Evolutionary conservation across 306 rosid genomes (phyloP).

Genomic region (Trichosanthes cucumerina): DNA sequence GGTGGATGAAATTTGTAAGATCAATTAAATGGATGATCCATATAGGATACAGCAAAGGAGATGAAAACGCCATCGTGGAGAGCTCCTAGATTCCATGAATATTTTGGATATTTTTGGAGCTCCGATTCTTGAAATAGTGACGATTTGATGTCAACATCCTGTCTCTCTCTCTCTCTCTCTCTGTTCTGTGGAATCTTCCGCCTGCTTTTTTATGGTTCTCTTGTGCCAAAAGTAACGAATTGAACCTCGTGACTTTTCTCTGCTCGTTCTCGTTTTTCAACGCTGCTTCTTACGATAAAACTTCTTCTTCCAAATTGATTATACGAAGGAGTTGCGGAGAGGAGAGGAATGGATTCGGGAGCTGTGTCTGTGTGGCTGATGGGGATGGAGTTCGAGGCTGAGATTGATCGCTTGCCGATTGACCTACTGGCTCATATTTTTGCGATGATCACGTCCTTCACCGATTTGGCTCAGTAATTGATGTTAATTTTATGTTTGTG

Average conservation of each 20-base stretch:
- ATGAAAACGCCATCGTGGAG: background rate
- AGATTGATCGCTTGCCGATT: slow-evolving; percentile 71
- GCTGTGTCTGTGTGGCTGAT: background rate
- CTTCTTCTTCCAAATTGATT: background rate
- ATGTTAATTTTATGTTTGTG: background rate
- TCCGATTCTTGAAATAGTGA: background rate
- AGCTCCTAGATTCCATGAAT: background rate
- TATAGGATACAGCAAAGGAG: too few species aligned
- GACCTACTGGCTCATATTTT: slow-evolving; percentile 75
- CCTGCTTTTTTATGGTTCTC: background rate
- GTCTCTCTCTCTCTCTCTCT: background rate
- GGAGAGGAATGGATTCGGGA: background rate
- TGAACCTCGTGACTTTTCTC: background rate
- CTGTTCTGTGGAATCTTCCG: background rate
- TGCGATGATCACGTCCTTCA: slow-evolving; percentile 50
- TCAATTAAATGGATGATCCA: too few species aligned
- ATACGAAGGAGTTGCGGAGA: background rate
- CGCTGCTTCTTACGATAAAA: background rate
- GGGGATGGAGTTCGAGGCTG: slow-evolving; percentile 40
- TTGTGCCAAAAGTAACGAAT: background rate
- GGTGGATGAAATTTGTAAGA: too few species aligned
- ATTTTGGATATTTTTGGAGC: background rate
- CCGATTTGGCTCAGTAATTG: slow-evolving; percentile 89
- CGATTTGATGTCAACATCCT: background rate
- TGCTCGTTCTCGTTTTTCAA: background rate